Percentiles rank a stretch among this genome's conserved stretches.
Conservation (phyloP, 139 green algal genomes). For the Chlorella sorokiniana region DNA sequence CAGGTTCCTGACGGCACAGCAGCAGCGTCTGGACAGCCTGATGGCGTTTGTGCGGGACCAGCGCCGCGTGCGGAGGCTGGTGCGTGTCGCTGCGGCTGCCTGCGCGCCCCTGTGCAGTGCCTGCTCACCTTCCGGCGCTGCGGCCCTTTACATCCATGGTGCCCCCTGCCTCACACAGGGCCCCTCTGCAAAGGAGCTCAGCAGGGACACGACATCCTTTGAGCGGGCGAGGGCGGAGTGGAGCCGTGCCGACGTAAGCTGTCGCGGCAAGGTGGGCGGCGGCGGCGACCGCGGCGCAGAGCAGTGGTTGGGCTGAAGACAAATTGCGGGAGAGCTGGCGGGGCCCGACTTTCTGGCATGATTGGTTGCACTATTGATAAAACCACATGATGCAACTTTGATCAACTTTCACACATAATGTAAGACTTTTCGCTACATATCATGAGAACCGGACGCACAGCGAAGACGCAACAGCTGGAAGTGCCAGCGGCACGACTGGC, state of each 20-base stretch:
- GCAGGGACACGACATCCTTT: conserved; percentile 67
- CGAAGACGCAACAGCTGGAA: too few species aligned
- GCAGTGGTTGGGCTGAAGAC: conserved; percentile 45
- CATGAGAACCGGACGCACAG: too few species aligned
- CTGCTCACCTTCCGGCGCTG: background rate
- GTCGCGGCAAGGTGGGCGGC: conserved; percentile 44
- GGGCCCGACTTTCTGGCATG: too few species aligned
- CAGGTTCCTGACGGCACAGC: conserved; percentile 53
- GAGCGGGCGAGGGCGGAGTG: conserved; percentile 60
- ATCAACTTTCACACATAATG: too few species aligned
- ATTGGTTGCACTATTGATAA: too few species aligned
- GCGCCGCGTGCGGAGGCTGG: conserved; percentile 49
- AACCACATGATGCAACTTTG: too few species aligned
- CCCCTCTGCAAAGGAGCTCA: conserved; percentile 45
- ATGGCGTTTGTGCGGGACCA: conserved; percentile 57
- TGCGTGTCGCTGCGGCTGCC: too few species aligned
- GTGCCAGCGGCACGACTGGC: too few species aligned
- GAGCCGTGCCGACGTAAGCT: conserved; percentile 42
- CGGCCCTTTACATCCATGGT: background rate
- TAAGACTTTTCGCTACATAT: too few species aligned
- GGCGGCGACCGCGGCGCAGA: conserved; percentile 42
- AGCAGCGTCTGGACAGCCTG: conserved; percentile 45
- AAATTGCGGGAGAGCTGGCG: too few species aligned
- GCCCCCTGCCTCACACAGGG: conserved; percentile 10
- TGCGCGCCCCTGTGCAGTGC: background rate